phyloP scores from a whole-genome alignment of 768 basidiomycete genomes.

The Mycena amicta region DNA sequence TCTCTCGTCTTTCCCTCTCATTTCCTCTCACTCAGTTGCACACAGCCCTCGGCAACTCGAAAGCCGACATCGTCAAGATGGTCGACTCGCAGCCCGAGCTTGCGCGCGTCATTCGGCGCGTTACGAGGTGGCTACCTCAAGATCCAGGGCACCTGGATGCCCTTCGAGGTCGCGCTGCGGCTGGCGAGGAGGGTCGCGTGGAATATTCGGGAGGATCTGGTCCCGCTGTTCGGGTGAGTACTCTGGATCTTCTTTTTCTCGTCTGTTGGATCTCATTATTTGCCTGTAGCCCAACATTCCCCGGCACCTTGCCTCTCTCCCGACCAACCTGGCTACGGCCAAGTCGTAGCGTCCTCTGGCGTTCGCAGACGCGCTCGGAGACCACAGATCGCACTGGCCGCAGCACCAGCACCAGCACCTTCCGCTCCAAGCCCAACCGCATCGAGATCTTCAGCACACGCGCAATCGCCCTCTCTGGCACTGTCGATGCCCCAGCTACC shows the following conservation, averaged over 20 bases:
- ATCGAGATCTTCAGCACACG: too few species aligned
- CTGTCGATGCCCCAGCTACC: not conserved
- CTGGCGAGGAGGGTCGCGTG: slow-evolving; percentile 71
- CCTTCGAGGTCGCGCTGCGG: slow-evolving; percentile 66
- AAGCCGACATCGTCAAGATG: slow-evolving; percentile 93
- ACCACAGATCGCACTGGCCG: slow-evolving; percentile 39
- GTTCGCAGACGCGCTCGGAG: slow-evolving; percentile 62
- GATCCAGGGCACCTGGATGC: slow-evolving; percentile 95
- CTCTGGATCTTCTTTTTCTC: slow-evolving; percentile 10
- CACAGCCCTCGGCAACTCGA: slow-evolving; percentile 85
- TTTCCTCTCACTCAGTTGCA: too few species aligned
- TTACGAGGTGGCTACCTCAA: slow-evolving; percentile 88
- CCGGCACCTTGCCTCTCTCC: slow-evolving; percentile 81
- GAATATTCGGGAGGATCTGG: slow-evolving; percentile 82
- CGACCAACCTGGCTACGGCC: slow-evolving; percentile 85
- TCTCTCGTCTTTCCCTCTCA: not conserved
- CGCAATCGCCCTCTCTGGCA: too few species aligned
- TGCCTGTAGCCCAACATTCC: slow-evolving; percentile 72
- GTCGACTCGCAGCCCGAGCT: slow-evolving; percentile 90
- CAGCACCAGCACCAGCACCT: slow-evolving; percentile 7
- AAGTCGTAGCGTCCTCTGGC: slow-evolving; percentile 68
- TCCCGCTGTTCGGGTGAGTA: slow-evolving; percentile 85
- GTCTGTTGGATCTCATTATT: slow-evolving; percentile 19
- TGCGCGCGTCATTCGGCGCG: slow-evolving; percentile 77
- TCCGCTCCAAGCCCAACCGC: too few species aligned